Evolutionary conservation across 805 yeast genomes (phyloP).

Genomic region (Phaffomyces antillensis): DNA sequence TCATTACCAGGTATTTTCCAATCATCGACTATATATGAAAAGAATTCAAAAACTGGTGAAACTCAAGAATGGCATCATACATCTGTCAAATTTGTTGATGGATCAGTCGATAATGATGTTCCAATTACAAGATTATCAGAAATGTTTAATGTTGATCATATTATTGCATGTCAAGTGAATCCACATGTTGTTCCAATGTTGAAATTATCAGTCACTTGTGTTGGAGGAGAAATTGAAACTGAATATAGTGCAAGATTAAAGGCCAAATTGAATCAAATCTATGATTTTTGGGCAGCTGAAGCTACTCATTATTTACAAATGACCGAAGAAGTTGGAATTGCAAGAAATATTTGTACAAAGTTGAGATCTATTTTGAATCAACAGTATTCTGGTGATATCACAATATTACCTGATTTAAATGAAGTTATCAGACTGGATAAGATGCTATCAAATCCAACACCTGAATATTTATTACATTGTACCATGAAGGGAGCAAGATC

Average conservation of each 20-base stretch:
- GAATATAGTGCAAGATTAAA: slow-evolving; percentile 51
- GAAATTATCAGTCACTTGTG: slow-evolving; percentile 56
- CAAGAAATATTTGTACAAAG: slow-evolving; percentile 65
- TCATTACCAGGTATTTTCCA: slow-evolving; percentile 90
- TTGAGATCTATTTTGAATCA: slow-evolving; percentile 73
- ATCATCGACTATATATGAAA: slow-evolving; percentile 78
- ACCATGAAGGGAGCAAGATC: slow-evolving; percentile 81
- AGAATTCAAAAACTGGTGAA: slow-evolving; percentile 64
- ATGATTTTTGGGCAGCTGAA: slow-evolving; percentile 60
- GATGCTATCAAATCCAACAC: slow-evolving; percentile 74
- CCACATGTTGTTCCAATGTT: slow-evolving; percentile 92
- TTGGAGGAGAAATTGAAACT: slow-evolving; percentile 62
- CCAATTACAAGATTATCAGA: slow-evolving; percentile 88
- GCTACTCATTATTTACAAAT: slow-evolving; percentile 71
- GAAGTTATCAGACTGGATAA: slow-evolving; percentile 49
- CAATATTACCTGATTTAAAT: slow-evolving; percentile 75
- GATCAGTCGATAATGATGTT: slow-evolving; percentile 90
- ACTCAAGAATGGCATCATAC: slow-evolving; percentile 77
- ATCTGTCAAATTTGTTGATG: slow-evolving; percentile 82
- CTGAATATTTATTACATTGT: slow-evolving; percentile 62
- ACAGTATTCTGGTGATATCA: slow-evolving; percentile 87
- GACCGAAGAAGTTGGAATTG: slow-evolving; percentile 67
- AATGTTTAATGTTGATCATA: slow-evolving; percentile 96
- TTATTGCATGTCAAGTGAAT: slow-evolving; percentile 95
- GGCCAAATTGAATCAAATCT: slow-evolving; percentile 43